phyloP scores from a whole-genome alignment of 352 stramenopile genomes.

The Peronospora destructor region DNA sequence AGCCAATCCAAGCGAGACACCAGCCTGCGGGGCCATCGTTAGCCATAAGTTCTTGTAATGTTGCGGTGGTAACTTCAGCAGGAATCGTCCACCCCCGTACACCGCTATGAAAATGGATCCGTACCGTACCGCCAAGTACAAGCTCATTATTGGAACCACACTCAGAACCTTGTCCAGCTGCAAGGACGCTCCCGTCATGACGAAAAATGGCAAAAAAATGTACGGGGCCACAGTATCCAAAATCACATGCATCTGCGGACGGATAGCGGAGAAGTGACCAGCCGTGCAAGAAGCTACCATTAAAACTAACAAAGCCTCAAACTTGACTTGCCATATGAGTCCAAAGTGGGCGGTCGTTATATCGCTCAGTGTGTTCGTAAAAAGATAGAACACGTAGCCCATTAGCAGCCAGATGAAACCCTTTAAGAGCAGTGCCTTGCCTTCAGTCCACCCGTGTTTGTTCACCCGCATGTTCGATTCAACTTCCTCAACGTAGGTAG shows the following conservation, averaged over 20 bases:
- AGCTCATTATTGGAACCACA: conserved; percentile 55
- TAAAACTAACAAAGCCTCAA: conserved; percentile 56
- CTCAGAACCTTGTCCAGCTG: conserved; percentile 56
- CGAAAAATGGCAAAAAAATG: conserved; percentile 69
- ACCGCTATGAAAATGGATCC: conserved; percentile 49
- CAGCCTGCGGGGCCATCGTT: conserved; percentile 61
- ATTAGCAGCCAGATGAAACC: conserved; percentile 57
- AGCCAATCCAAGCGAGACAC: conserved; percentile 51
- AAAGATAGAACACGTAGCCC: conserved; percentile 57
- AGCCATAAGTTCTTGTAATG: conserved; percentile 68
- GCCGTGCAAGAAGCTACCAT: conserved; percentile 55
- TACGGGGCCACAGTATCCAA: conserved; percentile 55
- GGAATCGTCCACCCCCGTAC: conserved; percentile 44
- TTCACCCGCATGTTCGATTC: conserved; percentile 9
- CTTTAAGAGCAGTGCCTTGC: conserved; percentile 44
- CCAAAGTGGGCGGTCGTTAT: conserved; percentile 42
- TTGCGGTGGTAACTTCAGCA: conserved; percentile 46
- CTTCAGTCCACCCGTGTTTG: conserved; percentile 22
- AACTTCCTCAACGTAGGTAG: conserved; percentile 44
- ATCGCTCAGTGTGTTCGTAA: conserved; percentile 47
- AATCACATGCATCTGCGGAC: conserved; percentile 68
- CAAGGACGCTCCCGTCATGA: conserved; percentile 57
- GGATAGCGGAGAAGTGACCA: conserved; percentile 47
- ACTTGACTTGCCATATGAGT: conserved; percentile 59
- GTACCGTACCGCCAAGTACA: conserved; percentile 53